Evolutionary conservation across 2,329 filamentous ascomycete species (phyloP), one percentile per base, ranked within the genome.

Genomic region (Trichoderma afroharzianum): DNA sequence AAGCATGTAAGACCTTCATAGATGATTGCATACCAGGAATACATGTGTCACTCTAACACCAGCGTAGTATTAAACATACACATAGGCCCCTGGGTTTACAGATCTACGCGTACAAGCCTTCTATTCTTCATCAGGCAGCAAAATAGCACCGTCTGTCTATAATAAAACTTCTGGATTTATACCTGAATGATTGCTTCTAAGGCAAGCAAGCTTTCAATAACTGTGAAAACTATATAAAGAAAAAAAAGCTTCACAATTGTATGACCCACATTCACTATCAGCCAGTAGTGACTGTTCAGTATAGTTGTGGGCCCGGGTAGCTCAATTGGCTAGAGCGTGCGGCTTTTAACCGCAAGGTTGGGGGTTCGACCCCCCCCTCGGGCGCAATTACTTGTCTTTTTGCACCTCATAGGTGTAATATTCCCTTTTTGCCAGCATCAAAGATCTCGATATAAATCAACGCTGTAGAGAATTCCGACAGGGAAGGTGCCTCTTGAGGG

Each of bases 251-350:
- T 12, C 2, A 14, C 5, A 53, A 53, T 1, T 24, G n/a, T 3
- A 53, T 3, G 47, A 53, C 11, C 47, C 47, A 53, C 47, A 5
- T 14, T 53, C 47, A 53, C 47, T 53, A 24, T 21, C 21, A 53
- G 47, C 47, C 47, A 53, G 47, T 53, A 53, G 47, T 53, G 47
- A 50, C 9, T n/a, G 47, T 53, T 53, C 21, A 53, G 39, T 21
- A 53, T 53, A 53, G 24, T 53, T 53, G 47, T 53, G 21, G 21
- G 77, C 76, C 74, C 73, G 75, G 75, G 78, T 79, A 79, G 77
- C 77, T 79, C 77, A 79, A 79, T 79, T 76, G 78, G 77, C 73
- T 73, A 79, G 77, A 79, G 78, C 77, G 77, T 79, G 77, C 76
- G 78, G 75, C 77, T 79, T 78, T 78, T 78, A 76, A 79, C 76